These are phyloP conservation scores for Fusarium redolens DNA, from an alignment of 2,329 filamentous ascomycete species.

Conservation along the genomic window DNA sequence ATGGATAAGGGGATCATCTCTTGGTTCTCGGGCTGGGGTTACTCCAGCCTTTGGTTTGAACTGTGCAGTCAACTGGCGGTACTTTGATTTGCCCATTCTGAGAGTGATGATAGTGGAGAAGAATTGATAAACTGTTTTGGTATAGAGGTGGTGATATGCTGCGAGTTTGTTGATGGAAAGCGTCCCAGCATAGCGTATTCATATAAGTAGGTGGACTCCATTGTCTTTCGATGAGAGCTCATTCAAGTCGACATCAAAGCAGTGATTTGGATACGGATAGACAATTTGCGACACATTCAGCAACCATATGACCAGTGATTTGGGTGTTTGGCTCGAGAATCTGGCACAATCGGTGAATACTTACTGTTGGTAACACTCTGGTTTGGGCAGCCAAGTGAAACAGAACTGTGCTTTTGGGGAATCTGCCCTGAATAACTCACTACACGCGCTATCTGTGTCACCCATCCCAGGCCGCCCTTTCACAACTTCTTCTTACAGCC, in stretches of 20 bases:
- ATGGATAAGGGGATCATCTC: not conserved
- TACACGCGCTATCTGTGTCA: not conserved
- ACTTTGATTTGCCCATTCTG: not conserved
- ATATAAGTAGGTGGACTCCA: not conserved
- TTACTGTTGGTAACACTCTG: not conserved
- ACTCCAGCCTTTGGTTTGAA: not conserved
- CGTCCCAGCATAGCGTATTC: rapidly evolving
- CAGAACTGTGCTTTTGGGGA: not conserved
- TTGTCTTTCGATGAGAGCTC: not conserved
- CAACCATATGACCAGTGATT: not conserved
- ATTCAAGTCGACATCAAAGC: rapidly evolving
- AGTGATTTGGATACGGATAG: not conserved
- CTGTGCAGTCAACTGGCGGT: not conserved
- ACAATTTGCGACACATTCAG: not conserved
- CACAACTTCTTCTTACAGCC: rapidly evolving
- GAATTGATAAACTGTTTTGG: rapidly evolving
- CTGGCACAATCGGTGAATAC: not conserved
- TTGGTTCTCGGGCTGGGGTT: not conserved
- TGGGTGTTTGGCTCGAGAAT: not conserved
- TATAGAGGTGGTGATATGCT: not conserved
- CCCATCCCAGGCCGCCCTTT: not conserved
- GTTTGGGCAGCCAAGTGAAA: not conserved
- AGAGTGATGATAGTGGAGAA: rapidly evolving
- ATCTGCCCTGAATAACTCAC: too few relatives aligned
- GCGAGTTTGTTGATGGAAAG: too few relatives aligned